Conservation (phyloP, 495 filamentous ascomycete genomes). For the Podospora australis region DNA sequence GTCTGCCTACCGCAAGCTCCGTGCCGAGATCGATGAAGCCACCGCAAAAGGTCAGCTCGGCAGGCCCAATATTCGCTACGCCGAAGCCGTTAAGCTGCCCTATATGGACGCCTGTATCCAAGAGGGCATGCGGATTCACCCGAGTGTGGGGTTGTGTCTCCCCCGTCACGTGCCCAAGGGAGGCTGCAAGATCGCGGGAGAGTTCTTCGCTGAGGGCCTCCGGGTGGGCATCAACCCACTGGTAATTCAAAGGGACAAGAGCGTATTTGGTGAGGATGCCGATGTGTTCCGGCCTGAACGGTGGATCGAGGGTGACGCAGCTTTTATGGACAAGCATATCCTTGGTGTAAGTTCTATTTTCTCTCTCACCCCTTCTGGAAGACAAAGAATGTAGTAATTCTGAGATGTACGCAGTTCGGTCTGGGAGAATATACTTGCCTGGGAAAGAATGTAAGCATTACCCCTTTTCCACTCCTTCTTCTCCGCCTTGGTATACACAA, state of each 20-base stretch:
- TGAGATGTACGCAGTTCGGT: neutral
- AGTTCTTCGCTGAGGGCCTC: constrained; percentile 46
- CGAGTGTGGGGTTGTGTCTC: constrained; percentile 48
- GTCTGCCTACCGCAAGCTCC: neutral
- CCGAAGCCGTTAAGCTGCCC: constrained; percentile 21
- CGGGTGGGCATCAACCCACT: constrained; percentile 52
- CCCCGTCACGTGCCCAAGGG: constrained; percentile 53
- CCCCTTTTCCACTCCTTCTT: neutral
- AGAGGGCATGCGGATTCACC: constrained; percentile 56
- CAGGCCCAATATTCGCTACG: neutral
- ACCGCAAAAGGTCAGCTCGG: neutral
- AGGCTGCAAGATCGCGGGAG: constrained; percentile 40
- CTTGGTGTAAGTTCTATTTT: neutral
- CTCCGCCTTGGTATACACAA: no score
- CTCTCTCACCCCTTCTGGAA: neutral
- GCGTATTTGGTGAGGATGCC: constrained; percentile 50
- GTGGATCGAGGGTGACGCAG: constrained; percentile 36
- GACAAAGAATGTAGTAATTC: neutral
- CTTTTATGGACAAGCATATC: constrained; percentile 1
- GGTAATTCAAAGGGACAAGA: constrained; percentile 48
- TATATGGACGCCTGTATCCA: constrained; percentile 60
- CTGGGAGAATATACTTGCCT: neutral
- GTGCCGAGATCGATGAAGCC: neutral
- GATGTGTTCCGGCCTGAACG: constrained; percentile 48
- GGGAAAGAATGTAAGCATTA: constrained; percentile 4